phyloP scores from a whole-genome alignment of 768 basidiomycete genomes.

The Terana coerulea region DNA sequence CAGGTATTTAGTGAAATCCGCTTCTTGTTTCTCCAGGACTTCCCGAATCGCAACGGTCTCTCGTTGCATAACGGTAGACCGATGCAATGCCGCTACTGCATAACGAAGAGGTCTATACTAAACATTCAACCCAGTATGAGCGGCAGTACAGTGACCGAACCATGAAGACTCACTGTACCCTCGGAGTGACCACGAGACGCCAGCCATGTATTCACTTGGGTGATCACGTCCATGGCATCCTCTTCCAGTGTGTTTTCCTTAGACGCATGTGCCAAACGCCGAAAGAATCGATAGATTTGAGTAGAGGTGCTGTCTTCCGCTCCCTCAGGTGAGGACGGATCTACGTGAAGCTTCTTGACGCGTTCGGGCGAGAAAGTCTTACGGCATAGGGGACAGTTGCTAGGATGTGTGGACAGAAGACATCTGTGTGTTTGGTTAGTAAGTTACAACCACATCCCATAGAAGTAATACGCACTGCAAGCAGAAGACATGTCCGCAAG shows the following conservation, averaged over 20 bases:
- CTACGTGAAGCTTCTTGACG: conserved; percentile 67
- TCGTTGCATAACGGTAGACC: conserved; percentile 34
- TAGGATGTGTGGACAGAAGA: conserved; percentile 45
- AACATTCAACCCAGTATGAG: conserved; percentile 10
- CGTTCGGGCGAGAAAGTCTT: conserved; percentile 53
- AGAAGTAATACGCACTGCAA: conserved; percentile 48
- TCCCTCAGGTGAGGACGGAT: conserved; percentile 22
- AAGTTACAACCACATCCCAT: conserved; percentile 2
- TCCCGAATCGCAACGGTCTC: conserved; percentile 10
- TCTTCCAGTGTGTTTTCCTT: conserved; percentile 28
- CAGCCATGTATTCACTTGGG: conserved; percentile 53
- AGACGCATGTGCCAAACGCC: conserved; percentile 33
- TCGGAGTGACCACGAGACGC: conserved; percentile 37
- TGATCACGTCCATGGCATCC: conserved; percentile 36
- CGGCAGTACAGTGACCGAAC: conserved; percentile 12
- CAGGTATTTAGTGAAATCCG: conserved; percentile 14
- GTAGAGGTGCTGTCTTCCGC: conserved; percentile 5
- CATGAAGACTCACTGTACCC: conserved; percentile 25
- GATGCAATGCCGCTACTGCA: conserved; percentile 33
- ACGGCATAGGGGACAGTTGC: conserved; percentile 64
- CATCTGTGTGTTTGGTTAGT: conserved; percentile 37
- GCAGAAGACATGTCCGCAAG: conserved; percentile 79
- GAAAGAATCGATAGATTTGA: conserved; percentile 26
- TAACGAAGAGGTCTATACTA: conserved; percentile 32
- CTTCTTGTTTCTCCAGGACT: conserved; percentile 10